These are phyloP conservation scores for Zygosaccharomyces bisporus DNA, from an alignment of 805 yeast species.

Conservation along the genomic window DNA sequence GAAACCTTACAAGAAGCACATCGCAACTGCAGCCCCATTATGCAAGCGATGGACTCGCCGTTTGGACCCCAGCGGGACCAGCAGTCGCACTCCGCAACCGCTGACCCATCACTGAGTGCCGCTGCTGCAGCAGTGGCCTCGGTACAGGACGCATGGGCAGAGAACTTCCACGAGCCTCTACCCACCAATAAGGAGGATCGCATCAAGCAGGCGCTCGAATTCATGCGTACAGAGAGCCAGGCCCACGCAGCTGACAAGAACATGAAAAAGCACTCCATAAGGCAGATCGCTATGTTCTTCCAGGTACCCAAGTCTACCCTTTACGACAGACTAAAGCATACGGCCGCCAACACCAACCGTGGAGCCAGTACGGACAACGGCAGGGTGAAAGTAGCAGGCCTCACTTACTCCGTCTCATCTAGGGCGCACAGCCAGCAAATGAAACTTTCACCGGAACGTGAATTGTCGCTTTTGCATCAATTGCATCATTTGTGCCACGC, in stretches of 20 bases:
- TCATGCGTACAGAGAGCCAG: conserved; percentile 21
- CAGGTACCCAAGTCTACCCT: conserved; percentile 29
- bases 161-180: conserved; percentile 33
- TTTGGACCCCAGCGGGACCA: conserved; percentile 7
- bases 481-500: conserved; percentile 18
- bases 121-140: conserved; percentile 21
- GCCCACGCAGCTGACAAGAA: conserved; percentile 14
- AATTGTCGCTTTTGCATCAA: conserved; percentile 17
- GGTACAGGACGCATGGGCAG: conserved; percentile 21
- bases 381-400: neutral
- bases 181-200: conserved; percentile 46
- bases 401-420: conserved; percentile 12
- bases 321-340: conserved; percentile 25
- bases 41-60: conserved; percentile 15
- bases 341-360: conserved; percentile 1
- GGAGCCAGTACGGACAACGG: neutral
- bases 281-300: conserved; percentile 28
- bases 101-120: conserved; percentile 16
- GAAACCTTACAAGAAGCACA: no score
- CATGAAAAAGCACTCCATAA: conserved; percentile 22
- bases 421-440: conserved; percentile 26
- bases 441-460: conserved; percentile 25
- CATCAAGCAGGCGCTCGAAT: conserved; percentile 25
- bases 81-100: conserved; percentile 5
- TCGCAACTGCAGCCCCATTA: conserved; percentile 10